These are phyloP conservation scores for Populus hybrid DNA, from an alignment of 441 rosid genomes.

Conservation along the genomic window DNA sequence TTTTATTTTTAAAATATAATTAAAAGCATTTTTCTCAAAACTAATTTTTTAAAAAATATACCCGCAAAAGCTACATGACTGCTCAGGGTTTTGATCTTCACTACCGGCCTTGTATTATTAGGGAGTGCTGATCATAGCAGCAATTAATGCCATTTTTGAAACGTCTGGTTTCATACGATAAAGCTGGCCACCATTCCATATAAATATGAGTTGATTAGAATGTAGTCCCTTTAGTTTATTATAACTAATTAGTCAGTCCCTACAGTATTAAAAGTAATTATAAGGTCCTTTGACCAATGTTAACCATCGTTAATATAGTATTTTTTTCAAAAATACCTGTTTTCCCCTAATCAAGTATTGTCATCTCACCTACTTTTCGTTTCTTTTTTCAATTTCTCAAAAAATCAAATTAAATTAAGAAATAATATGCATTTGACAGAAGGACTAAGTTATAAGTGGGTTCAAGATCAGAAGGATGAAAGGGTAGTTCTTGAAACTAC, in stretches of 20 bases:
- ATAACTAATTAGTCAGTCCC: not conserved
- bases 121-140: not conserved
- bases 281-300: not conserved
- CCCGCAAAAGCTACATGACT: too few relatives aligned
- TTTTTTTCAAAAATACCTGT: too few relatives aligned
- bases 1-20: too few relatives aligned
- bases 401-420: too few relatives aligned
- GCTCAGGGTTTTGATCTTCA: not conserved
- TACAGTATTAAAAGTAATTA: too few relatives aligned
- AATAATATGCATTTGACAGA: not conserved
- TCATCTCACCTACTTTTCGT: not conserved
- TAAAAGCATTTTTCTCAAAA: too few relatives aligned
- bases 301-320: not conserved
- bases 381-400: not conserved
- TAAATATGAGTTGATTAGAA: not conserved
- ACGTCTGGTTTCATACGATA: not conserved
- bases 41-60: too few relatives aligned
- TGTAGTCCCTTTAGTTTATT: not conserved
- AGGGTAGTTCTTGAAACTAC: not conserved
- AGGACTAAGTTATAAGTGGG: not conserved
- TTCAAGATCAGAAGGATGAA: not conserved
- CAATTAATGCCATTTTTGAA: not conserved
- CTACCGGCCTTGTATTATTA: too few relatives aligned
- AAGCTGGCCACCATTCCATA: not conserved
- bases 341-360: too few relatives aligned